Evolutionary conservation across 345 rosid genomes (phyloP), one percentile per base, ranked within the genome.

Genomic region (Moringa oleifera): DNA sequence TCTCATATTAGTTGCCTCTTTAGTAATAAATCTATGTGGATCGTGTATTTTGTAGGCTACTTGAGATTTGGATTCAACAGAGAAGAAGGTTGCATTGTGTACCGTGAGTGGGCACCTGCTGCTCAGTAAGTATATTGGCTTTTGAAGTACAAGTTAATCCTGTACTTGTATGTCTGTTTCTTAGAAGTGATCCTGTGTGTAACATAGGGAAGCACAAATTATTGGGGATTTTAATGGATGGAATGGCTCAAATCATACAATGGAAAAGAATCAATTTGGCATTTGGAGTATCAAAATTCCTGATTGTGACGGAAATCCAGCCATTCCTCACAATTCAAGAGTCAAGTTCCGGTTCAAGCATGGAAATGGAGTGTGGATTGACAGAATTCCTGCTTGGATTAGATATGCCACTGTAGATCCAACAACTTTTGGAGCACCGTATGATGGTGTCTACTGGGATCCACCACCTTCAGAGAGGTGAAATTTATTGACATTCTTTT

Each of bases 21-120:
- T 4, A 2, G 18, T 22, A 23, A 41, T 28, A 24, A 41, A 45
- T 2, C 31, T 53, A 33, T 33, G 6, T 59, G 36, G 64, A 53
- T 73, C 56, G 45, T 54, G 18, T 51, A 33, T 71, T 51, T 56
- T 58, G 62, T 78, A 87, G 95, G 95, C 68, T 85, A 88, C 71
- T 65, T 80, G 59, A 76, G 72, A 72, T 85, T 85, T 73, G 95
- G 95, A 66, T 77, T 88, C 54, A 85, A 80, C 73, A 77, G 83
- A 65, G 84, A 85, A 80, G 85, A 73, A 7, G 85, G 62, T 55
- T 61, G 75, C 64, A 81, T 85, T 74, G 79, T 81, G 72, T 88
- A 83, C 69, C 80, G 78, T 25, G 95, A 88, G 72, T 88, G 91
- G 95, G 95, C 95, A 23, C 95, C 95, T 64, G 85, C 95, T 64